A percentile compares a stretch with the other conserved stretches of the same genome.
phyloP scores from a whole-genome alignment of 805 yeast genomes.

The Maudiozyma saulgeensis region DNA sequence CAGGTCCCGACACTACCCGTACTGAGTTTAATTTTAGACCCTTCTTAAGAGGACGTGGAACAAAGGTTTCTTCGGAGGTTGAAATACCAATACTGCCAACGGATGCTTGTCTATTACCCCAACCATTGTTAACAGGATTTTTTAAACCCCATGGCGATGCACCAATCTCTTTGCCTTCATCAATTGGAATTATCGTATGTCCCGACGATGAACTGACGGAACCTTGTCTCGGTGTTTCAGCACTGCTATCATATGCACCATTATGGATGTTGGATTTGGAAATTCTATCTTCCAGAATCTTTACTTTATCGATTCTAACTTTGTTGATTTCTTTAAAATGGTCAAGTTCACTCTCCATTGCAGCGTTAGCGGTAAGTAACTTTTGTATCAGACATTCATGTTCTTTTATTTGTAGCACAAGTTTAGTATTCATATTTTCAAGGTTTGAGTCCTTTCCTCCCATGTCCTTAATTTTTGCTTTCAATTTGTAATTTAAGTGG shows the following conservation, averaged over 20 bases:
- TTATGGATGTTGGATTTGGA: not conserved
- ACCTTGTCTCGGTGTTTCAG: not conserved
- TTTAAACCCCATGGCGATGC: not conserved
- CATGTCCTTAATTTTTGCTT: constrained; percentile 7
- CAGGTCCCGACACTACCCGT: constrained; percentile 6
- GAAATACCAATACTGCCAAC: constrained; percentile 9
- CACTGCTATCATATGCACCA: not conserved
- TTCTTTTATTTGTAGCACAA: constrained; percentile 14
- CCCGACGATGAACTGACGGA: constrained; percentile 4
- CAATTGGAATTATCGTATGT: not conserved
- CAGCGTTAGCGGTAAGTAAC: constrained; percentile 9
- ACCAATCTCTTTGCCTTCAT: not conserved
- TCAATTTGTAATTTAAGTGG: constrained; percentile 6
- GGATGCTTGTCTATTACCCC: constrained; percentile 12
- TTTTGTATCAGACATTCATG: constrained; percentile 15
- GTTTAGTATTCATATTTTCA: constrained; percentile 18
- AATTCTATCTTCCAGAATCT: constrained; percentile 8
- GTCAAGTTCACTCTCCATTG: constrained; percentile 11
- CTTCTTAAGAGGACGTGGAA: constrained; percentile 9
- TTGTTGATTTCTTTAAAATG: constrained; percentile 9
- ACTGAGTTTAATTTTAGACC: constrained; percentile 18
- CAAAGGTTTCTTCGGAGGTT: constrained; percentile 8
- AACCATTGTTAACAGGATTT: not conserved
- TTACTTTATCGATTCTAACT: constrained; percentile 10
- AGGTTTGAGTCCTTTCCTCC: constrained; percentile 9